These are phyloP conservation scores for Ceratocystis cacaofunesta DNA, from an alignment of 2,329 filamentous ascomycete genomes.

Conservation along the genomic window DNA sequence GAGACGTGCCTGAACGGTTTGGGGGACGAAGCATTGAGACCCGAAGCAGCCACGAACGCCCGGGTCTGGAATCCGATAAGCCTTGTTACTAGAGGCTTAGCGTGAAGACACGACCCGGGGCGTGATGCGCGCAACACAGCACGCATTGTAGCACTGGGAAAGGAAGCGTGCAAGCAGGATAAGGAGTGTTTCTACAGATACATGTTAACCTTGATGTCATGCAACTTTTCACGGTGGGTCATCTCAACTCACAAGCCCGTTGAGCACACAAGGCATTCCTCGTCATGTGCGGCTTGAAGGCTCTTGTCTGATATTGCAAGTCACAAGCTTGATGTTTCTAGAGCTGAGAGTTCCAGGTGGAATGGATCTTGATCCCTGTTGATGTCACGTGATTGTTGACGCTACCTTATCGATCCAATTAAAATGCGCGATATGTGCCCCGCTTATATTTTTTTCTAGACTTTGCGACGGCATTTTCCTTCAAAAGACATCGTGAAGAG, in stretches of 20 bases:
- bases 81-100: not conserved
- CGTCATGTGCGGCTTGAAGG: not conserved
- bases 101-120: not conserved
- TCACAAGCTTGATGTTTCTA: no score
- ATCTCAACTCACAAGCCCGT: not conserved
- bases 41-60: not conserved
- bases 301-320: no score
- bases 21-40: not conserved
- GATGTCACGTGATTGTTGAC: not conserved
- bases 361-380: not conserved
- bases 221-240: not conserved
- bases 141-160: not conserved
- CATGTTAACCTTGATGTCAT: not conserved
- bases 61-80: not conserved
- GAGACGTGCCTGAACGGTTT: not conserved
- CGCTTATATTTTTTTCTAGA: not conserved
- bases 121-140: not conserved
- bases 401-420: not conserved
- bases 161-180: not conserved
- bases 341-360: not conserved
- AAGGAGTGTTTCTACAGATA: not conserved
- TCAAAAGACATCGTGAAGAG: not conserved
- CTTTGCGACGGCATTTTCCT: not conserved
- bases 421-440: not conserved
- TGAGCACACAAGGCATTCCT: not conserved